Percentiles rank a stretch among this genome's conserved stretches.
Evolutionary conservation across 768 basidiomycete genomes (phyloP).

Genomic region (Lactarius trivialis): DNA sequence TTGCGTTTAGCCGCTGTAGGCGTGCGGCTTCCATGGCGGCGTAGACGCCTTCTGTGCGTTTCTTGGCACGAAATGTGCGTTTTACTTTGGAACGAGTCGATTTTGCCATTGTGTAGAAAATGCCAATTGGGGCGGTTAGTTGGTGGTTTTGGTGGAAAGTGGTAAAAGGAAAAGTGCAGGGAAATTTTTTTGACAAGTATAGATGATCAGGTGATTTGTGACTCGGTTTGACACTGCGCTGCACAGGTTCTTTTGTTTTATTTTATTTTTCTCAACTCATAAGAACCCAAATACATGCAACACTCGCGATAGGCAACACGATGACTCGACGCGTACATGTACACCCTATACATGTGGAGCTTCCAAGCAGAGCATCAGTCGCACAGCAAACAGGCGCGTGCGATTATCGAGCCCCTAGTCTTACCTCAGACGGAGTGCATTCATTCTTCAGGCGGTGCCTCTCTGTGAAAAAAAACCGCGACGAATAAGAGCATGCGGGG

Average conservation of each 20-base stretch:
- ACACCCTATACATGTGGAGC: slow-evolving; percentile 10
- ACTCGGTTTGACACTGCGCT: background rate
- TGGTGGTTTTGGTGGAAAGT: background rate
- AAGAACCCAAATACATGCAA: background rate
- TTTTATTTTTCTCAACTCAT: background rate
- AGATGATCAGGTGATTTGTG: background rate
- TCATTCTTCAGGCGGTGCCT: slow-evolving; percentile 22
- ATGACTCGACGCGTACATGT: slow-evolving; percentile 7
- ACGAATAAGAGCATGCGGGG: slow-evolving; percentile 1
- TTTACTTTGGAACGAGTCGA: slow-evolving; percentile 78
- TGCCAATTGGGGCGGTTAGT: background rate
- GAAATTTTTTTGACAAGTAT: background rate
- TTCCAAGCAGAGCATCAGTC: background rate
- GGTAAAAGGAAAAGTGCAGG: background rate
- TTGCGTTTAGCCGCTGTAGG: slow-evolving; percentile 61
- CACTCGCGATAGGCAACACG: slow-evolving; percentile 5
- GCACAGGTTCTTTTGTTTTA: background rate
- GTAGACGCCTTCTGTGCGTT: slow-evolving; percentile 67
- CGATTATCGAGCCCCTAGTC: background rate
- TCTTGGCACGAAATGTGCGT: slow-evolving; percentile 68
- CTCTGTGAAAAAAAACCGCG: slow-evolving; percentile 15
- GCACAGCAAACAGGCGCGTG: background rate
- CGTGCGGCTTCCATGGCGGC: slow-evolving; percentile 75
- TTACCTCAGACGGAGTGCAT: background rate
- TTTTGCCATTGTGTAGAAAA: slow-evolving; percentile 57